phyloP scores from a whole-genome alignment of 2,329 filamentous ascomycete species.

The Curvularia hawaiiensis region DNA sequence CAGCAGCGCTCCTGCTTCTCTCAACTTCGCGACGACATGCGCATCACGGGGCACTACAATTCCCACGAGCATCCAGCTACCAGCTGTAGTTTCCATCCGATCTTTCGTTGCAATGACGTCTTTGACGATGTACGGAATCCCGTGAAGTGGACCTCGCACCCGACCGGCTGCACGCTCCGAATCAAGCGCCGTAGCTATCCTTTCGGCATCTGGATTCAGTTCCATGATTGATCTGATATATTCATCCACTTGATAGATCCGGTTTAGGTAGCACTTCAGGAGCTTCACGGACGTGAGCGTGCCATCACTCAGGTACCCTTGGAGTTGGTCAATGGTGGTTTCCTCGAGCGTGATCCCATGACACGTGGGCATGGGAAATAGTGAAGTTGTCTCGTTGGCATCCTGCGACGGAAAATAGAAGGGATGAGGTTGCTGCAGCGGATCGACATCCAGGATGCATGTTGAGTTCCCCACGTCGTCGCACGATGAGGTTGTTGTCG shows the following conservation, averaged over 20 bases:
- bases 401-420: constrained; percentile 44
- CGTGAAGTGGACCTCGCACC: constrained; percentile 70
- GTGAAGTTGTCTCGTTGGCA: constrained; percentile 28
- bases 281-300: constrained; percentile 28
- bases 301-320: constrained; percentile 60
- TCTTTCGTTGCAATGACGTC: constrained; percentile 65
- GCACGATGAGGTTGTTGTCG: constrained; percentile 13
- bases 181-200: constrained; percentile 67
- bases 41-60: constrained; percentile 71
- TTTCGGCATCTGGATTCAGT: constrained; percentile 69
- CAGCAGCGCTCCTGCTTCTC: constrained; percentile 69
- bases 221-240: constrained; percentile 70
- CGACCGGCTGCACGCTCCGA: constrained; percentile 61
- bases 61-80: constrained; percentile 69
- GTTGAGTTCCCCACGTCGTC: constrained; percentile 15
- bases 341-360: constrained; percentile 67
- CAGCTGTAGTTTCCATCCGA: constrained; percentile 75
- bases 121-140: constrained; percentile 77
- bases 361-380: constrained; percentile 69
- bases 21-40: constrained; percentile 64
- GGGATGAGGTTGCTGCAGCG: constrained; percentile 38
- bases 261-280: constrained; percentile 54
- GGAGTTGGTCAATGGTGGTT: constrained; percentile 71
- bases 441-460: constrained; percentile 21
- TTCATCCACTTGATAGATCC: constrained; percentile 65